Evolutionary conservation across 192 early-diverging fungal species (phyloP), one percentile per base, ranked within the genome.

Genomic region (Neocallimastix lanati): DNA sequence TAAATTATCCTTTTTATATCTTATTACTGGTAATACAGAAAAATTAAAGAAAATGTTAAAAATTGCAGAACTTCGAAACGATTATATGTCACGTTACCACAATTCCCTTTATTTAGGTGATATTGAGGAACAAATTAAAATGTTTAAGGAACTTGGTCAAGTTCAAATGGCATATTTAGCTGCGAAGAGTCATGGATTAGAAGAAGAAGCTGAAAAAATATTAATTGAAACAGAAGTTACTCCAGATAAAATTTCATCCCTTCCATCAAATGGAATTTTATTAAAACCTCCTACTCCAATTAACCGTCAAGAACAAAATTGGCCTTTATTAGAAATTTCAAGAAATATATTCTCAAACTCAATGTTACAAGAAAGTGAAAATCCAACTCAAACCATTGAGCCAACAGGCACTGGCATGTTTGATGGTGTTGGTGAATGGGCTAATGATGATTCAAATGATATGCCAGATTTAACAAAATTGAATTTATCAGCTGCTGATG

Each of bases 31-130:
- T 30, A 96, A 95, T 84, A 84, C 84, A 0, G 95, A 97, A 28
- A 98, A 99, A 85, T 85, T 98, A 78, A 88, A 85, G 79, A 96
- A 95, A 87, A 97, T 98, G 96, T 88, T 95, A 78, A 95, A 95
- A 86, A 97, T 98, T 83, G 92, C 96, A 0, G 91, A 95, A 82
- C 88, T 92, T 76, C 88, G 94, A 29, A 90, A 92, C 30, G 93
- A 98, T 82, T 81, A 86, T 78, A 94, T 96, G 93, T 92, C 94
- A 29, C 93, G 95, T 29, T 95, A 95, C 85, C 96, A 99, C 81
- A 95, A 97, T 82, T 89, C 96, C 7, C 83, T 97, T 18, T 96
- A 93, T 80, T 84, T 97, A 21, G 96, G 96, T 50, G 94, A 98
- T 82, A 88, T 96, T 33, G 93, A 96, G 78, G 96, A 98, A 79